Conservation (phyloP, 139 green algal genomes). For the Picochlorum sp. region DNA sequence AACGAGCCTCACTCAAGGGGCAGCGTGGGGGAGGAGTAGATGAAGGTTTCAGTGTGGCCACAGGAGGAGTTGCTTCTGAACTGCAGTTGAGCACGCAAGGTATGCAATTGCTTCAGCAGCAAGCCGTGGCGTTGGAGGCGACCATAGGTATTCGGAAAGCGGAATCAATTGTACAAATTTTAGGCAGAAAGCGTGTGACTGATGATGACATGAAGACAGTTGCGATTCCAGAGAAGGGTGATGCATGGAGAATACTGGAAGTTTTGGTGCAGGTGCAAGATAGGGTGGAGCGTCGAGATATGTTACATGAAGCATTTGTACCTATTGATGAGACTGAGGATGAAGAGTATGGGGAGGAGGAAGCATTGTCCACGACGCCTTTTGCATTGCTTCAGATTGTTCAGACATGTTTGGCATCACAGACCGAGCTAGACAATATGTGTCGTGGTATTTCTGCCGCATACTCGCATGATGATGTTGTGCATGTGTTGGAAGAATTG, state of each 20-base stretch:
- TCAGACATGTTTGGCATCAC: constrained; percentile 10
- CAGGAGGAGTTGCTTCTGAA: not conserved
- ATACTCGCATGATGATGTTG: no score
- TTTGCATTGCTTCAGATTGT: constrained; percentile 29
- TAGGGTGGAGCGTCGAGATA: constrained; percentile 11
- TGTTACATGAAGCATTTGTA: constrained; percentile 37
- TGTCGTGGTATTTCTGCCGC: not conserved
- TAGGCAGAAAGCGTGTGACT: constrained; percentile 19
- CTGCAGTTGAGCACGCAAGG: constrained; percentile 9
- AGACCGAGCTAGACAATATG: not conserved
- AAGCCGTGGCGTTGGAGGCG: constrained; percentile 30
- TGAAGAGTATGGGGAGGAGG: constrained; percentile 13
- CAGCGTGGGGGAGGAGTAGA: no score
- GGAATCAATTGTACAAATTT: constrained; percentile 12
- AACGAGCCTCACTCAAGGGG: no score
- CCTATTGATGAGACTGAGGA: constrained; percentile 7
- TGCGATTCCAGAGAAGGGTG: constrained; percentile 2
- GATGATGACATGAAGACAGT: constrained; percentile 1
- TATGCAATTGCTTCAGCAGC: constrained; percentile 24
- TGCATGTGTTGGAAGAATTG: not conserved
- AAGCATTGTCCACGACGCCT: constrained; percentile 29
- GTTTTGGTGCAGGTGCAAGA: constrained; percentile 26
- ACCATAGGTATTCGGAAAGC: constrained; percentile 19
- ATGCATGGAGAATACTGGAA: constrained; percentile 29
- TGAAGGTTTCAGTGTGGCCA: not conserved